These are phyloP conservation scores for Aspergillus homomorphus DNA, from an alignment of 495 filamentous ascomycete species.

Conservation along the genomic window DNA sequence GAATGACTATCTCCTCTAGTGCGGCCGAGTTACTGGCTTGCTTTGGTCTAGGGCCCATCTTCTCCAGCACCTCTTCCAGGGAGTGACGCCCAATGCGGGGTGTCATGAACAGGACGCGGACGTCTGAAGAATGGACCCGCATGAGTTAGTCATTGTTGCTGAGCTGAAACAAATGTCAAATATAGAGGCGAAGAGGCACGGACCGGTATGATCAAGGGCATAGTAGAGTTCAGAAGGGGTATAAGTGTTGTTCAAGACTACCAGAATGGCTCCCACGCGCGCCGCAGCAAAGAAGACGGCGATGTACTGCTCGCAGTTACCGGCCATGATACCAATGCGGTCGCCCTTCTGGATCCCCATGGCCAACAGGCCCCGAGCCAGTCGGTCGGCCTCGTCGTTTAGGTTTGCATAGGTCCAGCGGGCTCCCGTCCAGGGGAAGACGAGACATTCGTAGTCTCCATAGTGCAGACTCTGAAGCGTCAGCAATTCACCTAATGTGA, in stretches of 20 bases:
- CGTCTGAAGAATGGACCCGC: constrained; percentile 32
- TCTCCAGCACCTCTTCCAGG: constrained; percentile 50
- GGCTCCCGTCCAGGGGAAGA: constrained; percentile 64
- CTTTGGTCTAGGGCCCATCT: constrained; percentile 44
- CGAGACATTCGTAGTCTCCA: constrained; percentile 56
- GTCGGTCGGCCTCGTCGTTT: constrained; percentile 54
- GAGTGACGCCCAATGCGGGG: constrained; percentile 57
- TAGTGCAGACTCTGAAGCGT: constrained; percentile 60
- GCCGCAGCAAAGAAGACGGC: constrained; percentile 66
- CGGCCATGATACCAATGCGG: constrained; percentile 66
- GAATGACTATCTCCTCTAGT: constrained; percentile 51
- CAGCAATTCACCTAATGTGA: constrained; percentile 61
- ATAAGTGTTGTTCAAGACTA: constrained; percentile 71
- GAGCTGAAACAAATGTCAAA: neutral
- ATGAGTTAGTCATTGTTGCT: neutral
- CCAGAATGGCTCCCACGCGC: constrained; percentile 62
- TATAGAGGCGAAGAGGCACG: constrained; percentile 3
- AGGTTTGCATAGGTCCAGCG: constrained; percentile 65
- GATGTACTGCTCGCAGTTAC: constrained; percentile 69
- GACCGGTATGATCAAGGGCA: constrained; percentile 63
- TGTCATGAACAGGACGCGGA: constrained; percentile 62
- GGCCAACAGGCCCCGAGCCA: constrained; percentile 57
- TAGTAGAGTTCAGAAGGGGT: constrained; percentile 60
- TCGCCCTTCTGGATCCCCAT: constrained; percentile 61
- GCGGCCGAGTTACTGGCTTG: constrained; percentile 25